phyloP scores from a whole-genome alignment of 1,139 yeast genomes.

The Hyphopichia fennica region DNA sequence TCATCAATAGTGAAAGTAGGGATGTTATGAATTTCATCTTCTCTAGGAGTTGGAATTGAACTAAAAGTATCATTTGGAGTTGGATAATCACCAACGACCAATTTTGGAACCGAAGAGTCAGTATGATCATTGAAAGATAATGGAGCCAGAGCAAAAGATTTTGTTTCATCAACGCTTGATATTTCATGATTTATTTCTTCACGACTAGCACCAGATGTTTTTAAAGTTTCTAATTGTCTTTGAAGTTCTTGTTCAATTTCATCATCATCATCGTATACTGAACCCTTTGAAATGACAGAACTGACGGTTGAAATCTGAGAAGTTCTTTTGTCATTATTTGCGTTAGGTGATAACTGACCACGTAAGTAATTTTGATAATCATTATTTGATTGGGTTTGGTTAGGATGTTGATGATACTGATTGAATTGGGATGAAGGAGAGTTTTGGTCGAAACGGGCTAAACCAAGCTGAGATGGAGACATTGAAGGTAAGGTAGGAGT shows the following conservation, averaged over 20 bases:
- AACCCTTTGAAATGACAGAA: slow-evolving; percentile 42
- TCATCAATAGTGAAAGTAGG: slow-evolving; percentile 16
- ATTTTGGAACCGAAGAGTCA: slow-evolving; percentile 1
- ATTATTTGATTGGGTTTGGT: slow-evolving; percentile 13
- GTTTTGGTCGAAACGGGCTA: slow-evolving; percentile 6
- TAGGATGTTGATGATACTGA: slow-evolving; percentile 8
- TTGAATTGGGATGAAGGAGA: slow-evolving; percentile 16
- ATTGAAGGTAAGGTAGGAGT: slow-evolving; percentile 9
- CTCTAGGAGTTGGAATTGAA: background rate
- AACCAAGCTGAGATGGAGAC: slow-evolving; percentile 13
- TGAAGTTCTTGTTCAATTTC: slow-evolving; percentile 42
- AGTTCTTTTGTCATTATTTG: slow-evolving; percentile 14
- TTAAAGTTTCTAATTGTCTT: slow-evolving; percentile 39
- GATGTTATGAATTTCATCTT: slow-evolving; percentile 3
- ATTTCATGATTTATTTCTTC: background rate
- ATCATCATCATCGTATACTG: slow-evolving; percentile 32
- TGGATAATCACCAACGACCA: slow-evolving; percentile 1
- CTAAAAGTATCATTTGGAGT: background rate
- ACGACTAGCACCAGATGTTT: slow-evolving; percentile 22
- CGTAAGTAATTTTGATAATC: slow-evolving; percentile 35
- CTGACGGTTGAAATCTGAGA: slow-evolving; percentile 46
- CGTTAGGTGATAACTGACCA: slow-evolving; percentile 5
- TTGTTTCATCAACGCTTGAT: background rate
- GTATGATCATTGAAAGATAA: background rate
- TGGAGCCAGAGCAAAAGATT: background rate